These are phyloP conservation scores for Zasmidium angulare DNA, from an alignment of 2,329 filamentous ascomycete species.

Conservation along the genomic window DNA sequence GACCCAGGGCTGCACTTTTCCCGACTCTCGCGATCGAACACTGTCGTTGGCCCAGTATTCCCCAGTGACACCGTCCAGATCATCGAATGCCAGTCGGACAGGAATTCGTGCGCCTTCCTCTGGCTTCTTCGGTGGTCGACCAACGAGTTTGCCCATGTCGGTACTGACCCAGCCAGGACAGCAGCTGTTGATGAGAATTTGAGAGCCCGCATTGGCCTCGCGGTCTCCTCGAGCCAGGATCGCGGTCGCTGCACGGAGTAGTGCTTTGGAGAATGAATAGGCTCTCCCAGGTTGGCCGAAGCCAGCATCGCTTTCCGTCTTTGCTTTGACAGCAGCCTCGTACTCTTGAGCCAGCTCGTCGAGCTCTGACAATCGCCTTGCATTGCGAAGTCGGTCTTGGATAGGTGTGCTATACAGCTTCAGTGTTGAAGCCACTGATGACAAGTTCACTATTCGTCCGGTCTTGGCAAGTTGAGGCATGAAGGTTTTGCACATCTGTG, in stretches of 20 bases:
- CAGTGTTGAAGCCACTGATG: slow-evolving; percentile 34
- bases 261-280: slow-evolving; percentile 38
- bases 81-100: slow-evolving; percentile 36
- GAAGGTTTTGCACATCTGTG: slow-evolving; percentile 35
- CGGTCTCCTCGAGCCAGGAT: slow-evolving; percentile 31
- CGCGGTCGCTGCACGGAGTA: slow-evolving; percentile 34
- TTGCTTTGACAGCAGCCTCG: slow-evolving; percentile 8
- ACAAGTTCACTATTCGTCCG: slow-evolving; percentile 38
- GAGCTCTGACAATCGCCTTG: slow-evolving; percentile 27
- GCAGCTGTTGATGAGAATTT: slow-evolving; percentile 37
- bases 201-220: slow-evolving; percentile 23
- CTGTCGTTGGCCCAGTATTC: slow-evolving; percentile 39
- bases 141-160: slow-evolving; percentile 37
- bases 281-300: slow-evolving; percentile 29
- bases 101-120: slow-evolving; percentile 39
- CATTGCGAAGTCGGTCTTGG: slow-evolving; percentile 27
- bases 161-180: slow-evolving; percentile 41
- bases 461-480: slow-evolving; percentile 28
- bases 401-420: slow-evolving; percentile 31
- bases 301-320: slow-evolving; percentile 27
- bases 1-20: slow-evolving; percentile 25
- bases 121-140: slow-evolving; percentile 34
- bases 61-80: slow-evolving; percentile 35
- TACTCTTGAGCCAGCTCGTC: slow-evolving; percentile 34
- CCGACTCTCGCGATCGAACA: slow-evolving; percentile 31